phyloP scores from a whole-genome alignment of 768 basidiomycete genomes.

The Rhizopogon vesiculosus region DNA sequence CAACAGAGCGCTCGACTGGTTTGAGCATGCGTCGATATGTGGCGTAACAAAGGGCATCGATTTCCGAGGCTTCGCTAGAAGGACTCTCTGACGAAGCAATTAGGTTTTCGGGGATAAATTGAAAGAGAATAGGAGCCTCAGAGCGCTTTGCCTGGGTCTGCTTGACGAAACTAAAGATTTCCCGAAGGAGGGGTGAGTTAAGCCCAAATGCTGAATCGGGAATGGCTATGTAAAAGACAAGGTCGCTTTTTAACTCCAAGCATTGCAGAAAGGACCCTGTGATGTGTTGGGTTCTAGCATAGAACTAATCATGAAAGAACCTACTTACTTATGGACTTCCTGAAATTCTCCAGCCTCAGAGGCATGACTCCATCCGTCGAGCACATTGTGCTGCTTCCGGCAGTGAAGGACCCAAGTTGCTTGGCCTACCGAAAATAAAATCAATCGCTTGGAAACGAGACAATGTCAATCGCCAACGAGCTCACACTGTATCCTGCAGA shows the following conservation, averaged over 20 bases:
- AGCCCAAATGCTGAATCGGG: slow-evolving; percentile 59
- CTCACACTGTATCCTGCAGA: slow-evolving; percentile 56
- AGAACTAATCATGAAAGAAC: neutral
- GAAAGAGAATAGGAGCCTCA: slow-evolving; percentile 53
- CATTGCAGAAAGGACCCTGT: slow-evolving; percentile 1
- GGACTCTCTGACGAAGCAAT: slow-evolving; percentile 47
- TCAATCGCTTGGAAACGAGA: slow-evolving; percentile 5
- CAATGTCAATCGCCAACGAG: slow-evolving; percentile 4
- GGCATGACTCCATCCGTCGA: slow-evolving; percentile 55
- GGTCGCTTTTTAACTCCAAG: slow-evolving; percentile 24
- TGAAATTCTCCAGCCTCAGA: slow-evolving; percentile 63
- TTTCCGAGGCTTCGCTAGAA: slow-evolving; percentile 32
- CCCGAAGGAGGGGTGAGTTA: slow-evolving; percentile 62
- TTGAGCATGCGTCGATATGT: slow-evolving; percentile 70
- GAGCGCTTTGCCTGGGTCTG: slow-evolving; percentile 46
- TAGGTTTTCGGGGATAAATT: slow-evolving; percentile 68
- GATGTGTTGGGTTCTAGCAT: neutral
- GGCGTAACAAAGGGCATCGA: slow-evolving; percentile 52
- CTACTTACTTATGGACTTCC: slow-evolving; percentile 57
- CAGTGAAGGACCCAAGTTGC: slow-evolving; percentile 52
- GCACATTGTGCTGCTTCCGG: slow-evolving; percentile 45
- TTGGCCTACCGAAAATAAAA: slow-evolving; percentile 40
- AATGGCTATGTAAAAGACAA: slow-evolving; percentile 67
- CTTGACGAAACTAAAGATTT: slow-evolving; percentile 60
- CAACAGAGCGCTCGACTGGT: slow-evolving; percentile 56